phyloP scores from a whole-genome alignment of 2,329 filamentous ascomycete genomes.

The Calonectria fujianensis region DNA sequence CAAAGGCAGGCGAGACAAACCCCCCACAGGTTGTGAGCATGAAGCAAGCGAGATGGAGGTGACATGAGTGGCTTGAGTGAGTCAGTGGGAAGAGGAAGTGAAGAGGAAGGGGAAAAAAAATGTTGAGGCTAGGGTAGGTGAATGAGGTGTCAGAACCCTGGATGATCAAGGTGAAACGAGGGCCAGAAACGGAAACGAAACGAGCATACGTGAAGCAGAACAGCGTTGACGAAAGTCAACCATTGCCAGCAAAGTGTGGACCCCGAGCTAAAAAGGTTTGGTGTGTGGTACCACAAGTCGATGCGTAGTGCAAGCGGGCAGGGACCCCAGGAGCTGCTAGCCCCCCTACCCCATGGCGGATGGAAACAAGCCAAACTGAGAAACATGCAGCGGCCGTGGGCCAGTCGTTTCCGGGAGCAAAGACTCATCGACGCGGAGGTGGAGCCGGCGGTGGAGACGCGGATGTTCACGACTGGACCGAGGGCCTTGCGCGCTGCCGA shows the following conservation, averaged over 20 bases:
- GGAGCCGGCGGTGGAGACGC: constrained; percentile 35
- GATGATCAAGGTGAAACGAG: constrained; percentile 36
- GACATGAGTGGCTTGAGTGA: constrained; percentile 37
- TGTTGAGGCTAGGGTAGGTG: constrained; percentile 27
- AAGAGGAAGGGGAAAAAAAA: background rate
- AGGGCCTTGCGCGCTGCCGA: constrained; percentile 31
- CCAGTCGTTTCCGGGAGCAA: constrained; percentile 38
- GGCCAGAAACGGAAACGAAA: constrained; percentile 39
- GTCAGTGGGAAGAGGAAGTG: constrained; percentile 6
- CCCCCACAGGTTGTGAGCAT: constrained; percentile 24
- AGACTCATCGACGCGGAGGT: constrained; percentile 34
- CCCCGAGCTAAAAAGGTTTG: constrained; percentile 13
- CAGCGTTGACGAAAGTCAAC: constrained; percentile 6
- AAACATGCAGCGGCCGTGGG: constrained; percentile 40
- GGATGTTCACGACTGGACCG: constrained; percentile 29
- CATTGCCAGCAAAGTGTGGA: constrained; percentile 23
- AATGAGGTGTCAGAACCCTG: constrained; percentile 28
- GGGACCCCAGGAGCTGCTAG: constrained; percentile 11
- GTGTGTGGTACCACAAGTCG: constrained; percentile 4
- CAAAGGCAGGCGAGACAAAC: constrained; percentile 30
- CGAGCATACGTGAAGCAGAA: constrained; percentile 25
- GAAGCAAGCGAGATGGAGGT: constrained; percentile 26
- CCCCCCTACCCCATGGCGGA: background rate
- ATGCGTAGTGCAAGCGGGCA: constrained; percentile 1
- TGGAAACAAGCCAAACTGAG: constrained; percentile 25